Base-by-base conservation (phyloP, 805 yeast species). In the Hanseniaspora guilliermondii region DNA sequence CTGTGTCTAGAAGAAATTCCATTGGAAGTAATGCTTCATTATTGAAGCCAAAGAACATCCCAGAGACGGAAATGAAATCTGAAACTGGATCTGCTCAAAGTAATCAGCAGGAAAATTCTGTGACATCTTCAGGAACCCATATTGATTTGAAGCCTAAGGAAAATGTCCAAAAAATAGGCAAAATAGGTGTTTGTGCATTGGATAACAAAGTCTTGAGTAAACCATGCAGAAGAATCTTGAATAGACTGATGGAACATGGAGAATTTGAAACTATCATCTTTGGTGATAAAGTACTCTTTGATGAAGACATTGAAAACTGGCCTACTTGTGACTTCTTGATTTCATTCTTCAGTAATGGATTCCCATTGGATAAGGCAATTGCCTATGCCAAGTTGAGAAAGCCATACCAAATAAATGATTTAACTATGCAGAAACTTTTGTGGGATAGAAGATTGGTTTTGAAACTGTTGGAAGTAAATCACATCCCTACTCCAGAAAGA, bases 131-230 rank as follows among this genome's bases (percentile, higher is more conserved):
- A 5, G n/a, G 11, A 9, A 6, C 48, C 17, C 21, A 35, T 8
- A 6, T 36, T 7, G 41, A 47, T 16, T n/a, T 21, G 5, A 47
- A 47, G 19, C 41, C 49, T 22, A 11, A 77, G 50, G 87, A 86
- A 3, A 44, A 52, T 27, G 49, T 52, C 11, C 36, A 52, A 21
- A 80, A 76, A 59, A 79, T 89, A 59, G 97, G 98, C 39, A 89
- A 87, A 60, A 87, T 93, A 61, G 99, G 99, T 53, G 96, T 93
- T 1, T 93, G 99, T 70, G 99, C 99, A 11, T 89, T 93, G 97
- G 99, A 93, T 68, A 83, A 89, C 56, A 93, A 93, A 68, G 98
- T 89, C 1, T 76, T 95, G 64, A 84, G 95, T 44, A 93, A 93
- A 70, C 98, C 99, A 2, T 91, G 97, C 65, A 74, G 97, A 56